These are phyloP conservation scores for Arthrobotrys conoides DNA, from an alignment of 2,329 filamentous ascomycete genomes.

Conservation along the genomic window DNA sequence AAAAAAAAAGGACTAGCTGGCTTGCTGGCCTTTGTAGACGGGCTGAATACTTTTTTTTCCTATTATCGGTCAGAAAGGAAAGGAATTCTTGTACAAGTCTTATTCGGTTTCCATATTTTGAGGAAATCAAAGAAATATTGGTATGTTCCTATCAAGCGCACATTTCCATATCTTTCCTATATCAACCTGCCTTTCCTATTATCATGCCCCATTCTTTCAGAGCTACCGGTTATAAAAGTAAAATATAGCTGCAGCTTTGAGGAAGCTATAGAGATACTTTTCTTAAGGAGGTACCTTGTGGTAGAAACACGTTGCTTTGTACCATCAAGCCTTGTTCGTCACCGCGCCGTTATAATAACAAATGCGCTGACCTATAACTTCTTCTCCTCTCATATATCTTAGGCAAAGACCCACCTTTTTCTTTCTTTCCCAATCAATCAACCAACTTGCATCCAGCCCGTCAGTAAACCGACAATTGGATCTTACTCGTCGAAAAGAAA, in stretches of 20 bases:
- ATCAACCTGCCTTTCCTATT: too few species aligned
- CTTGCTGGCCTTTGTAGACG: constrained; percentile 22
- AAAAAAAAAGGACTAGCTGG: not conserved
- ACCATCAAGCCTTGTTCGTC: too few species aligned
- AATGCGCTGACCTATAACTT: constrained; percentile 10
- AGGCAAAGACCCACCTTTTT: not conserved
- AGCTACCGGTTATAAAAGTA: too few species aligned
- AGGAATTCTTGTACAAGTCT: not conserved
- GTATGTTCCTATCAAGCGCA: not conserved
- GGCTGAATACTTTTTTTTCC: not conserved
- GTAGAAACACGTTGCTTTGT: too few species aligned
- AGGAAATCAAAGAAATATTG: too few species aligned
- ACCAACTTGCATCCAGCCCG: not conserved
- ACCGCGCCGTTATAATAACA: not conserved
- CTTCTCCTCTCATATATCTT: not conserved
- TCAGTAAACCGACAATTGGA: not conserved
- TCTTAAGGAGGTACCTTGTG: too few species aligned
- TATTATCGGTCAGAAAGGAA: too few species aligned
- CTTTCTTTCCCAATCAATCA: not conserved
- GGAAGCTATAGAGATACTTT: too few species aligned
- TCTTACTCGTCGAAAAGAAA: not conserved
- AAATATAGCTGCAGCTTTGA: too few species aligned
- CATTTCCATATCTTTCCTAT: too few species aligned
- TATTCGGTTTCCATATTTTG: too few species aligned
- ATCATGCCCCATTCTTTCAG: too few species aligned